Percentiles rank a stretch among this genome's conserved stretches.
Conservation (phyloP, 164 flowering plant species). For the Protea cynaroides region DNA sequence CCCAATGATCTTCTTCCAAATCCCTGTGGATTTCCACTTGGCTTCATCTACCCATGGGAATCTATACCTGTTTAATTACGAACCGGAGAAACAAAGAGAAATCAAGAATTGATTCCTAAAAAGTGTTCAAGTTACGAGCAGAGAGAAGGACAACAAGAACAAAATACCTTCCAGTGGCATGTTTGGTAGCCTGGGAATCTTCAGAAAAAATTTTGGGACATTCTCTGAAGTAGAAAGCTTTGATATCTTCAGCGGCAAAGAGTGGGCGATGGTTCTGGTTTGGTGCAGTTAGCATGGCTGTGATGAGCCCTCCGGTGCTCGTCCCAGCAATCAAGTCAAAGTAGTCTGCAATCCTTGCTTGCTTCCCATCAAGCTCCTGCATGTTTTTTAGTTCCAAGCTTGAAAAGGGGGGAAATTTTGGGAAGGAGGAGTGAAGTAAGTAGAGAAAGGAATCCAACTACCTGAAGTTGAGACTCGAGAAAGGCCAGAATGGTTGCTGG, state of each 20-base stretch:
- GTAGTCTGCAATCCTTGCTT: slow-evolving; percentile 12
- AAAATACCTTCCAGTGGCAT: too few species aligned
- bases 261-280: slow-evolving; percentile 6
- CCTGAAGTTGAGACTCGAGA: too few species aligned
- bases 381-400: too few species aligned
- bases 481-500: slow-evolving; percentile 7
- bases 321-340: slow-evolving; percentile 13
- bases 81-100: too few species aligned
- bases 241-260: slow-evolving; percentile 2
- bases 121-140: too few species aligned
- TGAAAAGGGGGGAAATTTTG: too few species aligned
- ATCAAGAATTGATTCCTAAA: neutral
- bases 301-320: slow-evolving; percentile 9
- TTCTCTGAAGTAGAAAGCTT: neutral
- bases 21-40: neutral
- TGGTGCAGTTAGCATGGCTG: slow-evolving; percentile 3
- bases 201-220: slow-evolving; percentile 8
- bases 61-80: too few species aligned
- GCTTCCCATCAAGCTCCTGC: slow-evolving; percentile 7
- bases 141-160: too few species aligned
- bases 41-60: too few species aligned
- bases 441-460: too few species aligned
- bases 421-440: too few species aligned
- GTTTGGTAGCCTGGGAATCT: neutral
- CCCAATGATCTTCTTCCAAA: neutral